Evolutionary conservation across 495 filamentous ascomycete species (phyloP), one percentile per base, ranked within the genome.

Genomic region (Aspergillus cavernicola): DNA sequence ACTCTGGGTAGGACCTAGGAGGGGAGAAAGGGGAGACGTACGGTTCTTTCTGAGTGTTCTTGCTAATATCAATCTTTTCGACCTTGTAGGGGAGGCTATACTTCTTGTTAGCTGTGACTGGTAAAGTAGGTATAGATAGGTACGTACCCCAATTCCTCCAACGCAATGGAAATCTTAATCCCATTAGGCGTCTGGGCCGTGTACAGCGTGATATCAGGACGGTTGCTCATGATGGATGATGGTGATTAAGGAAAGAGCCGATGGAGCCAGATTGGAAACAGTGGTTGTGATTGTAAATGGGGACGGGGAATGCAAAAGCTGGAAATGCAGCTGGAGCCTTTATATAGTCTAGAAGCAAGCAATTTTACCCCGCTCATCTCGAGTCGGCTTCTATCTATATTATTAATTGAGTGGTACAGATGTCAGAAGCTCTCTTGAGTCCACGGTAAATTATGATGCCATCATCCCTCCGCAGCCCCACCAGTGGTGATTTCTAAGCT

Each of bases 141-240:
- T 35, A 24, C 68, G 37, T 64, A 76, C 52, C 85, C 85, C 15
- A 97, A 79, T 72, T 96, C 92, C 70, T 96, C 90, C n/a, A 97
- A 74, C 0, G 88, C 80, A 59, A 95, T 95, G 46, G 88, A 89
- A 61, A 92, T 81, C 65, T 95, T 96, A 66, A 78, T 76, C 16
- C 75, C 77, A 65, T 80, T 81, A 60, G 76, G 76, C n/a, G 76
- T 80, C 59, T 76, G 71, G 42, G 70, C 53, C 1, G 76, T 78
- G 59, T 78, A 80, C 12, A 80, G 67, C 10, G 72, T 75, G 46
- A 80, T 77, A 39, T 75, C 59, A 4, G 75, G 74, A 38, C 52
- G 57, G 45, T 54, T 52, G 63, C 69, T 72, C 5, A 50, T 71
- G 62, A 36, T 18, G 29, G 15, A 37, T 15, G 31, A 36, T 33